Evolutionary conservation across 108 stramenopile genomes (phyloP).

Genomic region (Cylindrotheca fusiformis): DNA sequence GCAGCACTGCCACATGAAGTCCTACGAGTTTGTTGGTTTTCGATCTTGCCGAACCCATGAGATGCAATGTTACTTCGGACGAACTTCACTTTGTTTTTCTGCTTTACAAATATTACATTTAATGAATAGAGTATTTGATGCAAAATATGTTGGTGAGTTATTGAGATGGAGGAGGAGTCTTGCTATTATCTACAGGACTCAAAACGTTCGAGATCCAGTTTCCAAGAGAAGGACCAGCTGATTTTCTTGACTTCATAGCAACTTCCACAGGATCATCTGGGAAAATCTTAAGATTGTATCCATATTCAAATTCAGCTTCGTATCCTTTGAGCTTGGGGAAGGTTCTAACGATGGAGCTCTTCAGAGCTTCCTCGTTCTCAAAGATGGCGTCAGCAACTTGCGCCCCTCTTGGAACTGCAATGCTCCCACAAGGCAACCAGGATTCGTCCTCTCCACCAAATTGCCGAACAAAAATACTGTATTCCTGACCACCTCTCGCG

Average conservation of each 20-base stretch:
- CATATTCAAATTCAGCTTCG: slow-evolving; percentile 83
- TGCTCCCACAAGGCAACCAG: slow-evolving; percentile 79
- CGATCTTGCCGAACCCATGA: too few species aligned
- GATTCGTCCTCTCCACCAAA: slow-evolving; percentile 76
- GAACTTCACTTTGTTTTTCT: too few species aligned
- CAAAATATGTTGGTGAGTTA: too few species aligned
- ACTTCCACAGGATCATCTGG: slow-evolving; percentile 87
- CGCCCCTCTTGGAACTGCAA: slow-evolving; percentile 77
- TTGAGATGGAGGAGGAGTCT: slow-evolving; percentile 2
- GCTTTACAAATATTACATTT: not conserved
- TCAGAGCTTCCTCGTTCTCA: slow-evolving; percentile 67
- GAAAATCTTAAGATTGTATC: slow-evolving; percentile 84
- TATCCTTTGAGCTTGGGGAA: slow-evolving; percentile 70
- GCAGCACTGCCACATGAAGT: too few species aligned
- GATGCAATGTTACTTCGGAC: too few species aligned
- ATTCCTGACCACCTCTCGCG: slow-evolving; percentile 80
- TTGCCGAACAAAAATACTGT: slow-evolving; percentile 77
- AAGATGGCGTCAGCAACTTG: slow-evolving; percentile 84
- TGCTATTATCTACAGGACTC: slow-evolving; percentile 69
- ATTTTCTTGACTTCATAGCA: slow-evolving; percentile 44
- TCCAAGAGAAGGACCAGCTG: slow-evolving; percentile 60
- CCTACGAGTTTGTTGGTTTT: too few species aligned
- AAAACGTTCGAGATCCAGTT: slow-evolving; percentile 83
- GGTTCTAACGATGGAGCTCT: slow-evolving; percentile 58
- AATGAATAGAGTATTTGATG: too few species aligned